These are phyloP conservation scores for Cladosporium velox DNA, from an alignment of 2,329 filamentous ascomycete genomes.

Conservation along the genomic window DNA sequence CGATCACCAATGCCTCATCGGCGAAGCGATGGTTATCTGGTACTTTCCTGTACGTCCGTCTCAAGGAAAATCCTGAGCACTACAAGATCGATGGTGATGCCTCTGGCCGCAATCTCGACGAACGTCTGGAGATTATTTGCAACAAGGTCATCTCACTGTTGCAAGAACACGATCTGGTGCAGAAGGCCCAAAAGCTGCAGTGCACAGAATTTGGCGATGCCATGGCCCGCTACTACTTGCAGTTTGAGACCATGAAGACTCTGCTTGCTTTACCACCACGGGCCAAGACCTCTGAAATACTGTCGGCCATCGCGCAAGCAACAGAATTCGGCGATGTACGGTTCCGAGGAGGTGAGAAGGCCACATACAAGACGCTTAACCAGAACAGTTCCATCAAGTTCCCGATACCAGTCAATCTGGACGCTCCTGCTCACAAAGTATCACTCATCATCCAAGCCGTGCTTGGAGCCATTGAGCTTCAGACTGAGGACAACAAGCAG, in stretches of 20 bases:
- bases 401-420: slow-evolving; percentile 68
- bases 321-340: slow-evolving; percentile 72
- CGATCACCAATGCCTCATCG: slow-evolving; percentile 63
- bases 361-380: slow-evolving; percentile 71
- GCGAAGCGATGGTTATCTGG: slow-evolving; percentile 74
- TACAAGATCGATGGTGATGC: slow-evolving; percentile 65
- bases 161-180: slow-evolving; percentile 61
- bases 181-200: slow-evolving; percentile 50
- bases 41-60: slow-evolving; percentile 75
- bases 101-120: slow-evolving; percentile 56
- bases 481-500: slow-evolving; percentile 59
- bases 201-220: slow-evolving; percentile 74
- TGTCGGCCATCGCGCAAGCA: slow-evolving; percentile 67
- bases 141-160: slow-evolving; percentile 67
- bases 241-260: slow-evolving; percentile 75
- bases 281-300: slow-evolving; percentile 65
- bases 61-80: slow-evolving; percentile 68
- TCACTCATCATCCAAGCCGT: slow-evolving; percentile 76
- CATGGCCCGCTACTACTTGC: slow-evolving; percentile 82
- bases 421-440: slow-evolving; percentile 69
- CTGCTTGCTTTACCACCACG: slow-evolving; percentile 64
- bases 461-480: slow-evolving; percentile 66
- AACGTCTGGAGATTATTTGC: slow-evolving; percentile 70
- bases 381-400: slow-evolving; percentile 68
- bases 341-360: slow-evolving; percentile 69